phyloP scores from a whole-genome alignment of 345 rosid species.

The Melaleuca quinquenervia region DNA sequence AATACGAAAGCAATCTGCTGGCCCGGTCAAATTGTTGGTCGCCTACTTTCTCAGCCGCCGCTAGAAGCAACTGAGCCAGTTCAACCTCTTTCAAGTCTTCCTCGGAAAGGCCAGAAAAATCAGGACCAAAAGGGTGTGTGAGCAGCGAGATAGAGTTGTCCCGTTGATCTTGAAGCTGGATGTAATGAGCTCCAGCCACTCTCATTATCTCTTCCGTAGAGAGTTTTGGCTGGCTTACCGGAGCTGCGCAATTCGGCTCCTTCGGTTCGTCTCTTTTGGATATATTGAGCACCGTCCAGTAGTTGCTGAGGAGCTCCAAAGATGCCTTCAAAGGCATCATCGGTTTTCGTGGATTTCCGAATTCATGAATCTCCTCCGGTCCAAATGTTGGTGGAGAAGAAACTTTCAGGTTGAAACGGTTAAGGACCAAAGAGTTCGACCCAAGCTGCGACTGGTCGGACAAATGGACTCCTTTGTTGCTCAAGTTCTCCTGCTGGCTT shows the following conservation, averaged over 20 bases:
- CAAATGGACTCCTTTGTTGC: not conserved
- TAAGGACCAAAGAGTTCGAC: not conserved
- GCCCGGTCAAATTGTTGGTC: conserved; percentile 37
- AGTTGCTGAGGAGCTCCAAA: conserved; percentile 28
- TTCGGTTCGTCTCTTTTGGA: not conserved
- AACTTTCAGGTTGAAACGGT: not conserved
- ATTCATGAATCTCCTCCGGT: not conserved
- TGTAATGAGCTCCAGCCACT: conserved; percentile 33
- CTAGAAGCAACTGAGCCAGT: conserved; percentile 32
- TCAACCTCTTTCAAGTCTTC: conserved; percentile 45
- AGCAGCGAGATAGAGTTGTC: conserved; percentile 23
- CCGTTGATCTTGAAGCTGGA: conserved; percentile 28
- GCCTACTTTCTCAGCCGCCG: conserved; percentile 51
- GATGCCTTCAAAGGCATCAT: conserved; percentile 1
- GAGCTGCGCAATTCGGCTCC: not conserved
- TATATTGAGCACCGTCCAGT: conserved; percentile 20
- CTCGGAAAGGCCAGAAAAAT: conserved; percentile 32
- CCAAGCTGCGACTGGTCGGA: not conserved
- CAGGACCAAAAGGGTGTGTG: conserved; percentile 34
- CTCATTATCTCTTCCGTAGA: conserved; percentile 40
- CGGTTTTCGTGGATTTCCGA: not conserved
- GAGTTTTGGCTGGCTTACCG: not conserved
- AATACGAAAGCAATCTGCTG: conserved; percentile 25
- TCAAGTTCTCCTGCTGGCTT: not conserved
- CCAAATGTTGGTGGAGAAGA: not conserved